These are phyloP conservation scores for Gracilaria gracilis DNA, from an alignment of 23 red algal genomes.

Conservation along the genomic window DNA sequence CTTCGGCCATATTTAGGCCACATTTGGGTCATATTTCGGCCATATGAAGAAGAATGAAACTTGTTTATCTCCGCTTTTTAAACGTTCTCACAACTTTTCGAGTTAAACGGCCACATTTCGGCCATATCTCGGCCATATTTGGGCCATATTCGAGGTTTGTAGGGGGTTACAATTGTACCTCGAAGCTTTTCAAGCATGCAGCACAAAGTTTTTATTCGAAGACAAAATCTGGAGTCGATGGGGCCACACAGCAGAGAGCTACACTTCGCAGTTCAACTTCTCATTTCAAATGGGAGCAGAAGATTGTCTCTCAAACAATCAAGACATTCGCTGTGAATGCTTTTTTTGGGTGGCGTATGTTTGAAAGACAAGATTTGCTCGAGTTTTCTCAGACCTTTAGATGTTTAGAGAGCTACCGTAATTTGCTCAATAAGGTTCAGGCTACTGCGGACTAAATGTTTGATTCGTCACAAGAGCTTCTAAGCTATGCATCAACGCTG, in stretches of 20 bases:
- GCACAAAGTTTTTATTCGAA: constrained; percentile 31
- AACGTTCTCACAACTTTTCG: too few relatives aligned
- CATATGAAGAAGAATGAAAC: too few relatives aligned
- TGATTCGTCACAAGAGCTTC: constrained; percentile 35
- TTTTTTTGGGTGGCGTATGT: constrained; percentile 19
- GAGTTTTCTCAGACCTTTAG: constrained; percentile 12
- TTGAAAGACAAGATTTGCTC: constrained; percentile 29
- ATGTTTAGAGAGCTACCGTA: constrained; percentile 27
- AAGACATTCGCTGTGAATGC: constrained; percentile 15
- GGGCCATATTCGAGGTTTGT: too few relatives aligned
- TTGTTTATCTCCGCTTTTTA: too few relatives aligned
- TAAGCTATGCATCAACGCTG: constrained; percentile 3
- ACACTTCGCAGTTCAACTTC: neutral
- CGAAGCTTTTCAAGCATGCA: constrained; percentile 38
- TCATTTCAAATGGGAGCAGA: constrained; percentile 45
- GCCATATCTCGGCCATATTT: too few relatives aligned
- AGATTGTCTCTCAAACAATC: constrained; percentile 14
- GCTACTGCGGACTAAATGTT: constrained; percentile 32
- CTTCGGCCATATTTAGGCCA: too few relatives aligned
- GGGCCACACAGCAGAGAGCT: neutral
- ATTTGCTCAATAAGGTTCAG: constrained; percentile 29
- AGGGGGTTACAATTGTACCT: too few relatives aligned
- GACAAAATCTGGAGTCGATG: constrained; percentile 27
- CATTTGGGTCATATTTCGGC: too few relatives aligned
- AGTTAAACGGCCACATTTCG: too few relatives aligned